phyloP scores from a whole-genome alignment of 2,329 filamentous ascomycete species.

The Coleophoma cylindrospora region DNA sequence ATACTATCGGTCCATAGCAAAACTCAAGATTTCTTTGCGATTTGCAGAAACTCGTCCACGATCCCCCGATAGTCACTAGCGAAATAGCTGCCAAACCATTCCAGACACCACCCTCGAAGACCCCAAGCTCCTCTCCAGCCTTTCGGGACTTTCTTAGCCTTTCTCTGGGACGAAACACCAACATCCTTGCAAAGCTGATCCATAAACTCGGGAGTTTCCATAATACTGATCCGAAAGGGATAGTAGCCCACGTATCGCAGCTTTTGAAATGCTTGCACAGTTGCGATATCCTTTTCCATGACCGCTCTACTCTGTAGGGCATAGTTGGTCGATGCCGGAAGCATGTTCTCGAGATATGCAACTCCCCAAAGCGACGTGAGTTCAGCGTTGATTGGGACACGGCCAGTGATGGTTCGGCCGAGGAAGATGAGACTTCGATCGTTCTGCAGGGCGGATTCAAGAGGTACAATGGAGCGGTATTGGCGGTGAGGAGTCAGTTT shows the following conservation, averaged over 20 bases:
- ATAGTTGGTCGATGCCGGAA: background rate
- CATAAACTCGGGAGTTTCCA: slow-evolving; percentile 3
- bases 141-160: slow-evolving; percentile 1
- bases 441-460: slow-evolving; percentile 3
- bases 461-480: slow-evolving; percentile 6
- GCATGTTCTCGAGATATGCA: slow-evolving; percentile 8
- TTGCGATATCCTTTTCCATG: slow-evolving; percentile 10
- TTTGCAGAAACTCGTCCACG: background rate
- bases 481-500: slow-evolving; percentile 1
- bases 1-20: too few relatives aligned
- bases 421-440: slow-evolving; percentile 6
- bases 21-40: background rate
- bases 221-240: slow-evolving; percentile 1
- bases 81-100: background rate
- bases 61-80: background rate
- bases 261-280: slow-evolving; percentile 2
- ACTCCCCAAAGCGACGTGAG: slow-evolving; percentile 7
- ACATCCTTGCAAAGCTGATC: slow-evolving; percentile 4
- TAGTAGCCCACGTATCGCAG: slow-evolving; percentile 4
- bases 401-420: slow-evolving; percentile 1
- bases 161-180: slow-evolving; percentile 8
- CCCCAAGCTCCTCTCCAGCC: slow-evolving; percentile 4
- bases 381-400: slow-evolving; percentile 1
- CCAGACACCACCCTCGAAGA: background rate
- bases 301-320: background rate